These are phyloP conservation scores for Phaeosphaeria sp. DNA, from an alignment of 2,329 filamentous ascomycete genomes.

Conservation along the genomic window DNA sequence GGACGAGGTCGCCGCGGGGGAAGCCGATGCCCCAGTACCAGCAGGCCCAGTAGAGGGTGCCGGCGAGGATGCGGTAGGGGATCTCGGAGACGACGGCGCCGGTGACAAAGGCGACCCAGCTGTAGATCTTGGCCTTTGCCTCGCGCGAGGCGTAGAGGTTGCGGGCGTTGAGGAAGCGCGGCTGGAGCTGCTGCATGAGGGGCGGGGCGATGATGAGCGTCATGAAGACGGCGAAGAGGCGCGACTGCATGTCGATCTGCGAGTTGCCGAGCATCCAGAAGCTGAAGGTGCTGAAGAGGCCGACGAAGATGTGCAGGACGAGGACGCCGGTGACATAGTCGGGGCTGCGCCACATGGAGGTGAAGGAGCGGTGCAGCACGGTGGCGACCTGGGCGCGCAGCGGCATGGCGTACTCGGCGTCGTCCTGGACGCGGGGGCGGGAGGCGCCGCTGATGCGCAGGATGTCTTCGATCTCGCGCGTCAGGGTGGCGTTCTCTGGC, in stretches of 20 bases:
- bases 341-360: not conserved
- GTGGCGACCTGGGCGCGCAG: not conserved
- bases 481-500: constrained; percentile 11
- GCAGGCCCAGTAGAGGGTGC: constrained; percentile 66
- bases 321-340: constrained; percentile 38
- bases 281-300: constrained; percentile 35
- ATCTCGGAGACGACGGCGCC: constrained; percentile 74
- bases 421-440: not conserved
- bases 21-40: constrained; percentile 66
- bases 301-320: constrained; percentile 27
- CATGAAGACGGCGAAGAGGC: constrained; percentile 58
- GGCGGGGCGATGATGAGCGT: constrained; percentile 52
- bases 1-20: constrained; percentile 56
- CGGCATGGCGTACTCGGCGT: not conserved
- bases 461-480: not conserved
- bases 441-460: not conserved
- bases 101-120: constrained; percentile 74
- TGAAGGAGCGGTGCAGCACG: constrained; percentile 2
- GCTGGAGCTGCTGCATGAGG: constrained; percentile 50
- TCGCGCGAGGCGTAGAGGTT: constrained; percentile 65
- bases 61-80: constrained; percentile 68
- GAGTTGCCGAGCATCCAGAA: constrained; percentile 36
- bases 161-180: constrained; percentile 53
- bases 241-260: constrained; percentile 49
- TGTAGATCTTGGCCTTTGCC: constrained; percentile 72